Evolutionary conservation across 2,329 filamentous ascomycete species (phyloP).

Genomic region (Hypoxylon sp.): DNA sequence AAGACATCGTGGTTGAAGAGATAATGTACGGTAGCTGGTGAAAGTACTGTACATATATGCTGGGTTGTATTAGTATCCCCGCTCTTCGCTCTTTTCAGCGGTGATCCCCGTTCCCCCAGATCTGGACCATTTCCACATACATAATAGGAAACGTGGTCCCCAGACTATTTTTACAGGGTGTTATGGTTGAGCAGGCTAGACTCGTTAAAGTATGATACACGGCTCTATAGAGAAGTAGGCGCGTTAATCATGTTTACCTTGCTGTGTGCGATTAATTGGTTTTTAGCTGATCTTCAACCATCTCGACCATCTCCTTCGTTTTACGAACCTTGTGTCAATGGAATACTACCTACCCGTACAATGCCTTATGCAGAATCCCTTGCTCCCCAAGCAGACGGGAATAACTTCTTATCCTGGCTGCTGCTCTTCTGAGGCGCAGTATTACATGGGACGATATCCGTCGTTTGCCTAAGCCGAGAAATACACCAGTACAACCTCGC

Average conservation of each 20-base stretch:
- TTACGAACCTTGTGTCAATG: constrained; percentile 20
- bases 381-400: constrained; percentile 35
- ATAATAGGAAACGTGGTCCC: constrained; percentile 21
- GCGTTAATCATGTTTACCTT: constrained; percentile 17
- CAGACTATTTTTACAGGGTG: constrained; percentile 11
- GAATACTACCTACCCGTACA: constrained; percentile 30
- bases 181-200: constrained; percentile 9
- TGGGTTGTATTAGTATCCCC: constrained; percentile 31
- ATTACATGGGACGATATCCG: constrained; percentile 26
- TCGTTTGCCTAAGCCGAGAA: constrained; percentile 44
- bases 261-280: constrained; percentile 13
- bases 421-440: constrained; percentile 29
- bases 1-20: constrained; percentile 13
- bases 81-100: constrained; percentile 32
- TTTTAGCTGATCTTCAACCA: constrained; percentile 8
- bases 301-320: constrained; percentile 1
- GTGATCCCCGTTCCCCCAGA: constrained; percentile 36
- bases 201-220: constrained; percentile 23
- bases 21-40: constrained; percentile 34
- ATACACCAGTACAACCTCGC: constrained; percentile 21
- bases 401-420: constrained; percentile 31
- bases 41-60: constrained; percentile 30
- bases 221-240: constrained; percentile 19
- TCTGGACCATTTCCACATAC: constrained; percentile 26
- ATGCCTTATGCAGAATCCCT: constrained; percentile 24